Base-by-base conservation (phyloP, 2,329 filamentous ascomycete species). In the Pseudogymnoascus sp. region DNA sequence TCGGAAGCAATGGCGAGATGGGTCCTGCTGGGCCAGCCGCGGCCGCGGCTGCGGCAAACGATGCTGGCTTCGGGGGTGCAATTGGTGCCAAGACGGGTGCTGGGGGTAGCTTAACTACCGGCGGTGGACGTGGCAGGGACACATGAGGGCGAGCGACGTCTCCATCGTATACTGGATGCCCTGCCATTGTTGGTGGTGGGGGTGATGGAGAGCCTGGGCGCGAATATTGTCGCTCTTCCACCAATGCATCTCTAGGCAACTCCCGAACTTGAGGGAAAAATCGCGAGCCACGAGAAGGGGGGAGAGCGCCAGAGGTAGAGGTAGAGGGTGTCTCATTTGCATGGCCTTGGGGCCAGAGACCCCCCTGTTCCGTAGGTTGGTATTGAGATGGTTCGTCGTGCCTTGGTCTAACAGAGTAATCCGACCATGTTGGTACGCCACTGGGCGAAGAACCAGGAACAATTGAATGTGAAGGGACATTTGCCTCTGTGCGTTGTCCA, bases 101-200 rank as follows among this genome's bases (percentile, higher is more conserved):
- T 6, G 90, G 91, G 2, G 91, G 92, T 3, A 97, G 81, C 71
- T 88, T 91, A 11, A 97, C 92, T 25, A 91, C 83, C 33, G 91
- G 90, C 62, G 87, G 82, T 6, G 86, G 84, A 38, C 79, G 83
- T 0, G 90, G 90, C 7, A 92, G 76, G 36, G 84, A 85, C 6
- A 92, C 89, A 62, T 87, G 82, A 3, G 90, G 89, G 63, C 82
- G 84, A 35, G 76, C 76, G 1, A 77, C 78, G 68, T 90, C 84
- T 30, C 88, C 87, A 67, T 87, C 84, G 67, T 89, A 90, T 1
- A 82, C 89, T 5, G 89, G 89, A 69, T 92, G 89, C 8, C 82
- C 85, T 65, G 84, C 81, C 74, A 84, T 85, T 19, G 84, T 86
- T 0, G 88, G 88, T 55, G 90, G 89, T 3, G 89, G 89, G 0